These are phyloP conservation scores for Mycena indigotica DNA, from an alignment of 768 basidiomycete genomes.

Conservation along the genomic window DNA sequence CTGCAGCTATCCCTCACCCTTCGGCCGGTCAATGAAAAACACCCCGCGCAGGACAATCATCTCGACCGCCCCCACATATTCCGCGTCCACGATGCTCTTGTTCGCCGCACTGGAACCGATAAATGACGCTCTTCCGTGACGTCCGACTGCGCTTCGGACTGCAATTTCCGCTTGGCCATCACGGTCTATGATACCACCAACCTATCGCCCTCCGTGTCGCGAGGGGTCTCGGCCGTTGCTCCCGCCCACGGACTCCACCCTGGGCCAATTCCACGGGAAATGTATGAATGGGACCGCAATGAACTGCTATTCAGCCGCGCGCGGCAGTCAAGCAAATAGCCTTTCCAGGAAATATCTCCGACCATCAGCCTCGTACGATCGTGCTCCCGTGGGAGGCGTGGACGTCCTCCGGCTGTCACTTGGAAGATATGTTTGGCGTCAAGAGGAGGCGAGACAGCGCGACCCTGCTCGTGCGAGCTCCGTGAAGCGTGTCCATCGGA, in stretches of 20 bases:
- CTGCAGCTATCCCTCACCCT: not conserved
- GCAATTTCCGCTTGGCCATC: not conserved
- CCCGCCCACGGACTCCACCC: not conserved
- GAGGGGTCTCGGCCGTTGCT: not conserved
- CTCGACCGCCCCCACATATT: not conserved
- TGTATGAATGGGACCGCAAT: too few relatives aligned
- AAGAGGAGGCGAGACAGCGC: not conserved
- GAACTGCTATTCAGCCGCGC: not conserved
- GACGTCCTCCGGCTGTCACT: not conserved
- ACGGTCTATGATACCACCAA: not conserved
- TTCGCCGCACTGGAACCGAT: not conserved
- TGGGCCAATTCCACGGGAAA: not conserved
- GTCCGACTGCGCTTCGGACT: not conserved
- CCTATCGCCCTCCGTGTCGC: not conserved
- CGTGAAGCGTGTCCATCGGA: not conserved
- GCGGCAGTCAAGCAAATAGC: not conserved
- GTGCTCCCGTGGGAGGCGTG: not conserved
- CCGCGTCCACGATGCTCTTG: not conserved
- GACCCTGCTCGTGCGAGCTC: not conserved
- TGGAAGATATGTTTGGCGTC: not conserved
- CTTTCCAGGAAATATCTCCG: too few relatives aligned
- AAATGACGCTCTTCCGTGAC: not conserved
- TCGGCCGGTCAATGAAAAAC: not conserved
- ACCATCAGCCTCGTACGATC: too few relatives aligned
- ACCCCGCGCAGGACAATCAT: not conserved